These are phyloP conservation scores for Saccharum hybrid DNA, from an alignment of 202 grass and related monocot genomes.

Conservation along the genomic window DNA sequence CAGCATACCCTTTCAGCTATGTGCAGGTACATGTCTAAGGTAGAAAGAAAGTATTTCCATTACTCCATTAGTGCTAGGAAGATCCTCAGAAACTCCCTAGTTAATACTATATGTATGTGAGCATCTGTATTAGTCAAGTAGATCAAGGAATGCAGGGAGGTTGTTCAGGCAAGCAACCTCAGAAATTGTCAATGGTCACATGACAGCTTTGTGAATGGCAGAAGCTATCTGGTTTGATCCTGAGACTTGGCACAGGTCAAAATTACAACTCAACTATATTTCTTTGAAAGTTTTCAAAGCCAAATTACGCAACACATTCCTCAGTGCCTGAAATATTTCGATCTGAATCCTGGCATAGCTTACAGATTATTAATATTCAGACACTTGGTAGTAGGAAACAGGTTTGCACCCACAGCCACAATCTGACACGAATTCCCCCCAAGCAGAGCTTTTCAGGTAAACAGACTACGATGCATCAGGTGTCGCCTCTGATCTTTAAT, in stretches of 20 bases:
- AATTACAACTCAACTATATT: neutral
- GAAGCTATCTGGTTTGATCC: neutral
- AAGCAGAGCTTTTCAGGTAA: neutral
- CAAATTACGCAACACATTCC: neutral
- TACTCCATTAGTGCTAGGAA: neutral
- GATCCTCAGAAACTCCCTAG: neutral
- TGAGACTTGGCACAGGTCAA: neutral
- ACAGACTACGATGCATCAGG: neutral
- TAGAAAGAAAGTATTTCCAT: neutral
- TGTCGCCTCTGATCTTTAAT: neutral
- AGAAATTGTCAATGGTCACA: neutral
- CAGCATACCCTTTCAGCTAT: neutral
- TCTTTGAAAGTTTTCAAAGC: neutral
- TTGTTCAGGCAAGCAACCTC: neutral
- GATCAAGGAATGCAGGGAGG: conserved; percentile 21
- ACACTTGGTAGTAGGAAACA: neutral
- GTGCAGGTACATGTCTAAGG: conserved; percentile 31
- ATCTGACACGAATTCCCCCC: neutral
- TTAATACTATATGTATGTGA: too few species aligned
- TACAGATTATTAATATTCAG: neutral
- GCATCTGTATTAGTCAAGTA: conserved; percentile 3
- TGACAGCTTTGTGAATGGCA: neutral
- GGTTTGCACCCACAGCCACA: neutral
- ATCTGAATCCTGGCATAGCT: neutral
- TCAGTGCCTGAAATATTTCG: neutral